These are phyloP conservation scores for Marasmius tenuissimus DNA, from an alignment of 1,284 basidiomycete species.

Conservation along the genomic window DNA sequence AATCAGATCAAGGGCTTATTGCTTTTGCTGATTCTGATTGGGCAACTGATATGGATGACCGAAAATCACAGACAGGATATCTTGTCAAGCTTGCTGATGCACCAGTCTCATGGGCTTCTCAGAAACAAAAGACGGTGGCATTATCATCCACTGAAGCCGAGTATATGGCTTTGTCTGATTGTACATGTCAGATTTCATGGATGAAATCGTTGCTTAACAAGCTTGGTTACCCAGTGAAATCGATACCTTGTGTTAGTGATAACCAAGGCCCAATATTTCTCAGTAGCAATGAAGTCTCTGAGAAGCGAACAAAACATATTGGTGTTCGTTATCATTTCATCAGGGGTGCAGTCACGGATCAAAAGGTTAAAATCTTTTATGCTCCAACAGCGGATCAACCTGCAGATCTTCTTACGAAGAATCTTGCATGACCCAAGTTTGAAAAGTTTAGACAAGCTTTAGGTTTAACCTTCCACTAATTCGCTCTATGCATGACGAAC, in stretches of 20 bases:
- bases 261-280: slow-evolving; percentile 36
- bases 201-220: slow-evolving; percentile 18
- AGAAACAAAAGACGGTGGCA: neutral
- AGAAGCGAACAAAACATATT: slow-evolving; percentile 39
- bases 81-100: slow-evolving; percentile 19
- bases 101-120: slow-evolving; percentile 5
- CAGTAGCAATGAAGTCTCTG: slow-evolving; percentile 26
- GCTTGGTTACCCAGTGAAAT: slow-evolving; percentile 12
- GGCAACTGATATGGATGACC: slow-evolving; percentile 16
- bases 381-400: neutral
- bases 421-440: neutral
- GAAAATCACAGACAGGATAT: slow-evolving; percentile 22
- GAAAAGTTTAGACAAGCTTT: neutral
- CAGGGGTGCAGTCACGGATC: slow-evolving; percentile 20
- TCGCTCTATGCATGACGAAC: neutral
- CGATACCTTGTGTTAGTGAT: slow-evolving; percentile 25
- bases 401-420: neutral
- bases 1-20: neutral
- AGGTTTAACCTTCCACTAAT: neutral
- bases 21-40: slow-evolving; percentile 28
- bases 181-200: neutral
- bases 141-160: neutral
- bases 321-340: slow-evolving; percentile 37
- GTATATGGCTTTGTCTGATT: neutral
- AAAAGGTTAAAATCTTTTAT: neutral